Percentiles rank a stretch among this genome's conserved stretches.
Conservation (phyloP, 75 land plant genomes). For the Pseudotsuga menziesii region DNA sequence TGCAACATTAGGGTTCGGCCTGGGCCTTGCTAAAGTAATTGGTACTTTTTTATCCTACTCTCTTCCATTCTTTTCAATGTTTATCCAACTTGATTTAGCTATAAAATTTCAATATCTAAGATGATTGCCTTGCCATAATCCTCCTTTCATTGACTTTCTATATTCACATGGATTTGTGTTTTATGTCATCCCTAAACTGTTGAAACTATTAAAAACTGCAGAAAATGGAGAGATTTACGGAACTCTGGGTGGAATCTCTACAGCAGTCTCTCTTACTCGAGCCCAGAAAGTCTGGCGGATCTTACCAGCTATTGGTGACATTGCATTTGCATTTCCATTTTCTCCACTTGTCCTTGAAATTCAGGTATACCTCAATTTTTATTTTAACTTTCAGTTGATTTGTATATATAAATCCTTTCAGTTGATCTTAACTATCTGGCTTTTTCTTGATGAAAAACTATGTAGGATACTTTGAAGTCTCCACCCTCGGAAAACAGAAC, state of each 20-base stretch:
- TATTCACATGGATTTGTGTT: neutral
- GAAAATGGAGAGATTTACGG: conserved; percentile 62
- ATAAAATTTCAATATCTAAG: neutral
- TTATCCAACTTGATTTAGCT: neutral
- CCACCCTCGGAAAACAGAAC: conserved; percentile 61
- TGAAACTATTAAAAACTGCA: conserved; percentile 15
- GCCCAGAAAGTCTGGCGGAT: conserved; percentile 52
- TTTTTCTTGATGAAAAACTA: neutral
- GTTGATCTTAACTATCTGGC: neutral
- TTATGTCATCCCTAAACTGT: neutral
- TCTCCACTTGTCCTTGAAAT: conserved; percentile 70
- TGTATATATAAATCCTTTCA: neutral
- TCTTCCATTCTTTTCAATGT: neutral
- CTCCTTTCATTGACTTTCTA: too few species aligned
- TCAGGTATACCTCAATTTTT: conserved; percentile 51
- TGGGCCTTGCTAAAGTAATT: conserved; percentile 16
- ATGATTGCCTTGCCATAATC: neutral
- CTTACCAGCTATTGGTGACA: conserved; percentile 79
- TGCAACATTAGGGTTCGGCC: conserved; percentile 26
- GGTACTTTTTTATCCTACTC: conserved; percentile 7
- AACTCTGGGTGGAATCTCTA: conserved; percentile 41
- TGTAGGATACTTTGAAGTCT: conserved; percentile 67
- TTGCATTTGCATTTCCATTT: conserved; percentile 85
- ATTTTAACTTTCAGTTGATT: neutral
- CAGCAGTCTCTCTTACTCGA: conserved; percentile 2